phyloP scores from a whole-genome alignment of 2,329 filamentous ascomycete species.

The Xylaria sp. region DNA sequence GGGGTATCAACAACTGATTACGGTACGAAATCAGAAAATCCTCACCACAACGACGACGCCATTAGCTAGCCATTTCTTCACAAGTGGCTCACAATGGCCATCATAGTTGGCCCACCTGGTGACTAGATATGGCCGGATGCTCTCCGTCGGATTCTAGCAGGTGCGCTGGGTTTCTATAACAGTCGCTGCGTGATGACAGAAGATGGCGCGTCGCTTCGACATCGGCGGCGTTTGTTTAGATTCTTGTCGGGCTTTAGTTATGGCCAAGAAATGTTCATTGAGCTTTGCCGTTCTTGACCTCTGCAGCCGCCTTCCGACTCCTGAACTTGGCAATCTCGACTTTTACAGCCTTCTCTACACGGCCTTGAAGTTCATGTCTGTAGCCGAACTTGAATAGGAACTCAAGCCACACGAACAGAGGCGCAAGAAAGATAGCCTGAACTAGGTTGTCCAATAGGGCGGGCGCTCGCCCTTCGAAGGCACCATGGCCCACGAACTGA shows the following conservation, averaged over 20 bases:
- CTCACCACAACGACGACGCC: conserved; percentile 25
- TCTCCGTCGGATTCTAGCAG: conserved; percentile 2
- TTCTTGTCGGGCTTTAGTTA: not conserved
- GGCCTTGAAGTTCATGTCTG: conserved; percentile 83
- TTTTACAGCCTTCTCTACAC: conserved; percentile 80
- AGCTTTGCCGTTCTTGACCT: conserved; percentile 61
- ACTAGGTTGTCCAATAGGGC: conserved; percentile 90
- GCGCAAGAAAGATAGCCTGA: conserved; percentile 91
- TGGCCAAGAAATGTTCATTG: conserved; percentile 51
- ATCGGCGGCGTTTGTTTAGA: not conserved
- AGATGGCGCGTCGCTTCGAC: conserved; percentile 17
- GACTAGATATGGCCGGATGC: not conserved
- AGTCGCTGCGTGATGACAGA: conserved; percentile 1
- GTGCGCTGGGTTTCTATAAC: conserved; percentile 2
- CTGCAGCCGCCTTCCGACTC: conserved; percentile 60
- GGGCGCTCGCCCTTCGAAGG: conserved; percentile 87
- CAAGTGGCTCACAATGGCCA: conserved; percentile 9
- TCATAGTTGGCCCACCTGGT: not conserved
- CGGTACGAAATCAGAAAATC: conserved; percentile 24
- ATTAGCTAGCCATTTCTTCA: conserved; percentile 4
- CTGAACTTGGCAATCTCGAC: conserved; percentile 81
- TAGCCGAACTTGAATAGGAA: conserved; percentile 91
- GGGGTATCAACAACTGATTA: conserved; percentile 34
- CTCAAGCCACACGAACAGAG: conserved; percentile 98
- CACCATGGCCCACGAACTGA: conserved; percentile 92